A percentile compares a stretch with the other conserved stretches of the same genome.
phyloP scores from a whole-genome alignment of 2,329 filamentous ascomycete species.

The Byssochlamys sp. region DNA sequence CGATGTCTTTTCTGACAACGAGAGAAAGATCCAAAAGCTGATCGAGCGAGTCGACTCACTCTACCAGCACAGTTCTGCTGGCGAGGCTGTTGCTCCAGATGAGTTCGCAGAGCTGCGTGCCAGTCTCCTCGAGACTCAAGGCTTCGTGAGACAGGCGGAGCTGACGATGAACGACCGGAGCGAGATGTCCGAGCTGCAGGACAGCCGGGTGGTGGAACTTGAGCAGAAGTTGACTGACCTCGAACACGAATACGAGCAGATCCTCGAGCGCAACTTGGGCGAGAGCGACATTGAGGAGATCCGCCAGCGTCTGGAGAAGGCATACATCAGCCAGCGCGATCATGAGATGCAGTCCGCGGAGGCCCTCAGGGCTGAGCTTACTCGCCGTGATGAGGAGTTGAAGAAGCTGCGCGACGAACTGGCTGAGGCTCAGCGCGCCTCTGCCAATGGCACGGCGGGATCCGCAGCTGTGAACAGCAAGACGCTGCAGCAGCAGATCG shows the following conservation, averaged over 20 bases:
- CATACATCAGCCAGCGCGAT: slow-evolving; percentile 65
- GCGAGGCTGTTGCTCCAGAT: slow-evolving; percentile 71
- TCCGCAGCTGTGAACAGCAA: slow-evolving; percentile 61
- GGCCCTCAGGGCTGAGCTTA: slow-evolving; percentile 65
- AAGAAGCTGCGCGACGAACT: slow-evolving; percentile 69
- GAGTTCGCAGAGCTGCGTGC: slow-evolving; percentile 68
- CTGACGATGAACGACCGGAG: slow-evolving; percentile 65
- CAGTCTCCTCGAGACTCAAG: slow-evolving; percentile 78
- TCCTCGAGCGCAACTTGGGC: slow-evolving; percentile 68
- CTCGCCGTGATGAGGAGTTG: slow-evolving; percentile 71
- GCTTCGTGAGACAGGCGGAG: slow-evolving; percentile 85
- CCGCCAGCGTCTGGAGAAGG: slow-evolving; percentile 66
- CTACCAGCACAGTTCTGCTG: slow-evolving; percentile 63
- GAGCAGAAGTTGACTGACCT: slow-evolving; percentile 65
- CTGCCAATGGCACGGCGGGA: slow-evolving; percentile 49
- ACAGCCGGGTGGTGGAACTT: slow-evolving; percentile 58
- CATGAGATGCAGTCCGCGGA: slow-evolving; percentile 64
- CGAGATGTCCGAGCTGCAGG: slow-evolving; percentile 56
- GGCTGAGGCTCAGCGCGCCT: slow-evolving; percentile 50
- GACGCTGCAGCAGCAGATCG: slow-evolving; percentile 92
- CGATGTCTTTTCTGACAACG: slow-evolving; percentile 88
- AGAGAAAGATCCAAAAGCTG: slow-evolving; percentile 70
- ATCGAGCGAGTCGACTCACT: slow-evolving; percentile 75
- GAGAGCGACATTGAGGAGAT: slow-evolving; percentile 75
- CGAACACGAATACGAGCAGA: slow-evolving; percentile 73